Conservation (phyloP, 768 basidiomycete species). For the Boletus sp. region DNA sequence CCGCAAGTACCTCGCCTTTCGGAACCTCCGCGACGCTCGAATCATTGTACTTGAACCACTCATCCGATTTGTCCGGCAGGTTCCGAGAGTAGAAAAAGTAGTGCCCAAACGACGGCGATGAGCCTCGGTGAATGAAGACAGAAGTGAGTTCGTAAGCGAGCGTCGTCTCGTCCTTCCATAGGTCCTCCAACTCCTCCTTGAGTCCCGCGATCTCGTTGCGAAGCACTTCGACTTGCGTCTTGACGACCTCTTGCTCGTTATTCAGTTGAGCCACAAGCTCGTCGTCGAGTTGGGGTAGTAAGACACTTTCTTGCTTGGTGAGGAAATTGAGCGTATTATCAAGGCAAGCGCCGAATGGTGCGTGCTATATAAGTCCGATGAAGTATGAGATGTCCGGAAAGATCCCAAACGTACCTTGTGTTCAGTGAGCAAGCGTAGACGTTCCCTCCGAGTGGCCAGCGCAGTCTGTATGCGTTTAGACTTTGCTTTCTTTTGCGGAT, state of each 20-base stretch:
- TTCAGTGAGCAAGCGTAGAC: constrained; percentile 64
- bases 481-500: constrained; percentile 65
- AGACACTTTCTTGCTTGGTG: constrained; percentile 42
- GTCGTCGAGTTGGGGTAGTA: constrained; percentile 55
- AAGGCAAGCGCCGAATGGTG: constrained; percentile 57
- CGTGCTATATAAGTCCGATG: constrained; percentile 43
- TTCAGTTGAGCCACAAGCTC: constrained; percentile 53
- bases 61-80: constrained; percentile 74
- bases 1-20: constrained; percentile 82
- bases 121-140: constrained; percentile 93
- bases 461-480: constrained; percentile 70
- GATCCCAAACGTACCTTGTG: constrained; percentile 55
- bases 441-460: constrained; percentile 62
- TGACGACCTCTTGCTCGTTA: constrained; percentile 52
- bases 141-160: constrained; percentile 88
- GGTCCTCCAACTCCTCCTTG: constrained; percentile 65
- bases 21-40: constrained; percentile 75
- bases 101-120: constrained; percentile 84
- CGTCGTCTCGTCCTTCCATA: constrained; percentile 69
- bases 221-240: constrained; percentile 55
- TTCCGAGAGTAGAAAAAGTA: constrained; percentile 96
- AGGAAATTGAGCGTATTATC: constrained; percentile 58
- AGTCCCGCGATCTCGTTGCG: constrained; percentile 49
- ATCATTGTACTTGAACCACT: constrained; percentile 98
- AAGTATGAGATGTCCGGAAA: neutral